Conservation (phyloP, 148 eudicot genomes). For the Pouteria glomerata region DNA sequence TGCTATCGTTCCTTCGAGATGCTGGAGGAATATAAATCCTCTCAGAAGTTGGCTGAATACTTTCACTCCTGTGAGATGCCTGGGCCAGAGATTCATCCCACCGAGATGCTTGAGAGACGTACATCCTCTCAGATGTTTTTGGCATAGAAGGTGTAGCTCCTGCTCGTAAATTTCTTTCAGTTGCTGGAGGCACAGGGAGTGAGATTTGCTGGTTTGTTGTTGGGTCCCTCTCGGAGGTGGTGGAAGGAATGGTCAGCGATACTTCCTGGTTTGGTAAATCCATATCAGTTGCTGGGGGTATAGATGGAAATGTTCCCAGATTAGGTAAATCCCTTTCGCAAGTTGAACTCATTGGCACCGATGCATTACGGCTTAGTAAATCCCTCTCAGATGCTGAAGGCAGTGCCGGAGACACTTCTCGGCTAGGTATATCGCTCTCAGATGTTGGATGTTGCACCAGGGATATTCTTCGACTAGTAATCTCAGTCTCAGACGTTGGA, state of each 20-base stretch:
- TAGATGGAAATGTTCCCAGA: not conserved
- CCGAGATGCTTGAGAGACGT: conserved; percentile 12
- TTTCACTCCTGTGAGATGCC: conserved; percentile 3
- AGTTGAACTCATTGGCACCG: not conserved
- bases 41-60: conserved; percentile 1
- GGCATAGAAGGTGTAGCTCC: not conserved
- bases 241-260: not conserved
- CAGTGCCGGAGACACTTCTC: conserved; percentile 23
- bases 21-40: conserved; percentile 9
- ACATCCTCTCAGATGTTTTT: conserved; percentile 9
- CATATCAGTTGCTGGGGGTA: not conserved
- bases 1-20: conserved; percentile 5
- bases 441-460: conserved; percentile 17
- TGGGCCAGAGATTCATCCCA: conserved; percentile 1
- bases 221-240: conserved; percentile 8
- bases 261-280: conserved; percentile 7
- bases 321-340: conserved; percentile 12
- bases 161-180: not conserved
- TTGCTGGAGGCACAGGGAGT: not conserved
- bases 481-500: conserved; percentile 18
- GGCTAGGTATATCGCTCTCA: conserved; percentile 17
- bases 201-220: conserved; percentile 5
- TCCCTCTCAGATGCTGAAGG: conserved; percentile 16
- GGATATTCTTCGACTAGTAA: conserved; percentile 13
- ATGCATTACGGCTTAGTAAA: not conserved